Conservation (phyloP, 2,329 filamentous ascomycete species). For the Colletotrichum liaoningense region DNA sequence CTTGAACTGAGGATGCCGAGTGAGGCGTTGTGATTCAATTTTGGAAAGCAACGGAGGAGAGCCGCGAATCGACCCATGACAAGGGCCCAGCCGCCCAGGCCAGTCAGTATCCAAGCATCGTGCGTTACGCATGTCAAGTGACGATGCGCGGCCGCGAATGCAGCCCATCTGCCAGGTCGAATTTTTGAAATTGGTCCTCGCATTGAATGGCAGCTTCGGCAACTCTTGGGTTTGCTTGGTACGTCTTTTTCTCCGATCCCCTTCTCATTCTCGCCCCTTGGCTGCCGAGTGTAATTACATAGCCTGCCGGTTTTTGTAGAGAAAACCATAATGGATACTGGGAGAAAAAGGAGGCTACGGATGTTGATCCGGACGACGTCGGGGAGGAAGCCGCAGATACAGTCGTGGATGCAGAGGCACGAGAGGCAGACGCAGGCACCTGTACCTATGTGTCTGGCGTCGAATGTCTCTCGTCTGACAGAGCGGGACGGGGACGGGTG, state of each 20-base stretch:
- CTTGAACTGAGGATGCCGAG: not conserved
- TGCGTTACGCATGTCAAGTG: conserved; percentile 13
- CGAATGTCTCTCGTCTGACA: not conserved
- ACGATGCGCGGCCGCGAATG: conserved; percentile 1
- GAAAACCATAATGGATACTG: no score
- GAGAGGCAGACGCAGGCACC: not conserved
- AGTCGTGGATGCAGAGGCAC: not conserved
- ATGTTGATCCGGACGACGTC: not conserved
- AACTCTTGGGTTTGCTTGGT: not conserved
- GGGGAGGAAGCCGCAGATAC: not conserved
- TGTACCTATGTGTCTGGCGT: not conserved
- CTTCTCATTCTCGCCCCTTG: not conserved
- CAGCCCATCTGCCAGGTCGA: not conserved
- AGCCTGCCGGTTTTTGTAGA: not conserved
- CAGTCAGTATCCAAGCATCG: not conserved
- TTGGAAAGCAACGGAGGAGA: not conserved
- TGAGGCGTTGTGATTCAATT: not conserved
- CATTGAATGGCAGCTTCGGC: not conserved
- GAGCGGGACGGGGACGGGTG: not conserved
- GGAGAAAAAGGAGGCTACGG: not conserved
- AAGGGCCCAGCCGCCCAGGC: conserved; percentile 6
- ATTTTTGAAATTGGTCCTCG: not conserved
- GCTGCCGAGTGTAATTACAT: not conserved
- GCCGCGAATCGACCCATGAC: conserved; percentile 6
- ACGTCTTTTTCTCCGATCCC: not conserved